phyloP scores from a whole-genome alignment of 228 moss, liverwort and hornwort species.

The Sphagnum magellanicum region DNA sequence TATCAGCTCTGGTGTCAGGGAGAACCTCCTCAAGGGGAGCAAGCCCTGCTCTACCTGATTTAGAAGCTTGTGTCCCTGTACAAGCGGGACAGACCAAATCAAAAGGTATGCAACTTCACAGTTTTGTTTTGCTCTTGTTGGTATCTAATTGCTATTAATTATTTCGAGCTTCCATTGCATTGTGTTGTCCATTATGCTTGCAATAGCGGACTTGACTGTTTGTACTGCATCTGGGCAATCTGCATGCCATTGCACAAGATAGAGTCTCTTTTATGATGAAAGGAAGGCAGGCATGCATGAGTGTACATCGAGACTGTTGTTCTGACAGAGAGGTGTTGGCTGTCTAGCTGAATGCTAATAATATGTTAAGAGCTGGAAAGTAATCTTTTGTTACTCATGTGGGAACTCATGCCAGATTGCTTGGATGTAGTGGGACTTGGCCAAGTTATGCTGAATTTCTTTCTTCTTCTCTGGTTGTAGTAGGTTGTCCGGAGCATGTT shows the following conservation, averaged over 20 bases:
- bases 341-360: slow-evolving; percentile 25
- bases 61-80: slow-evolving; percentile 30
- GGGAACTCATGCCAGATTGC: slow-evolving; percentile 34
- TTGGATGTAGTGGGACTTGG: slow-evolving; percentile 88
- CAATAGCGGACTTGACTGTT: neutral
- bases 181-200: neutral
- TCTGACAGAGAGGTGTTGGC: neutral
- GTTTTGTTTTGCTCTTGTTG: neutral
- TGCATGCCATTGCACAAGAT: too few species aligned
- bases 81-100: slow-evolving; percentile 31
- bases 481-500: neutral
- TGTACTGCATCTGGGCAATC: too few species aligned
- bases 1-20: neutral
- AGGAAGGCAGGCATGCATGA: too few species aligned
- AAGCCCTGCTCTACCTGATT: slow-evolving; percentile 28
- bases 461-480: neutral
- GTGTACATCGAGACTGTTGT: too few species aligned
- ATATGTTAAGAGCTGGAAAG: slow-evolving; percentile 15
- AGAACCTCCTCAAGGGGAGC: slow-evolving; percentile 12
- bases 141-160: neutral
- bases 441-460: slow-evolving; percentile 64
- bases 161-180: neutral
- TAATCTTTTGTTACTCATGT: slow-evolving; percentile 62
- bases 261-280: too few species aligned
- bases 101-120: slow-evolving; percentile 29